phyloP scores from a whole-genome alignment of 225 moss, liverwort and hornwort species.

The Ulota crispa region DNA sequence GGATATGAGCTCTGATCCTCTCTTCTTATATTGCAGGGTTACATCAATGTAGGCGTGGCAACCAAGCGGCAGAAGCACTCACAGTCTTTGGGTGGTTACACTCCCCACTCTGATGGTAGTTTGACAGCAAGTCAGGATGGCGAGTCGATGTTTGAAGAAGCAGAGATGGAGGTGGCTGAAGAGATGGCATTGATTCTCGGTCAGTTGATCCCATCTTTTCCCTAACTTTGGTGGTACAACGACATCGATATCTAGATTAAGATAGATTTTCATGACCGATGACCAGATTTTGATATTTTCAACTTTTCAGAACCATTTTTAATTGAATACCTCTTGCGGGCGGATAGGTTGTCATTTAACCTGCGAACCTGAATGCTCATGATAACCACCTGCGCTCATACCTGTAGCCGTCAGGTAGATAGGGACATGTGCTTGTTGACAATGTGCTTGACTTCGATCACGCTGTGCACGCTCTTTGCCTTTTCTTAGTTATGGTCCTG shows the following conservation, averaged over 20 bases:
- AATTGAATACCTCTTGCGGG: neutral
- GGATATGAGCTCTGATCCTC: neutral
- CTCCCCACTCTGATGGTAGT: conserved; percentile 35
- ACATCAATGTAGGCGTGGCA: conserved; percentile 59
- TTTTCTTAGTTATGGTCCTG: conserved; percentile 10
- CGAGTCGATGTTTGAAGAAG: conserved; percentile 57
- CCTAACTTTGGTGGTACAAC: neutral
- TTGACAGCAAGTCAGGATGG: conserved; percentile 45
- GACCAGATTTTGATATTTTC: neutral
- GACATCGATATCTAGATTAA: neutral
- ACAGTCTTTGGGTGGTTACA: conserved; percentile 21
- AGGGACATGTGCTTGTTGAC: neutral
- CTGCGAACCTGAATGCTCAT: neutral
- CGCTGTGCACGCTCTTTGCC: neutral
- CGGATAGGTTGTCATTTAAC: neutral
- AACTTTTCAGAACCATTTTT: conserved; percentile 10
- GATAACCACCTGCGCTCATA: neutral
- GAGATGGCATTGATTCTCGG: conserved; percentile 62
- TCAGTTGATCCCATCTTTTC: conserved; percentile 27
- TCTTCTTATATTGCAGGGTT: conserved; percentile 42
- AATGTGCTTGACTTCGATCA: conserved; percentile 3
- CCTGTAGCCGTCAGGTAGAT: neutral
- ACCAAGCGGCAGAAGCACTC: conserved; percentile 41
- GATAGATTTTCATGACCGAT: neutral
- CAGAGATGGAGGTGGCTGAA: conserved; percentile 64